Evolutionary conservation across 2,329 filamentous ascomycete genomes (phyloP), one percentile per base, ranked within the genome.

Genomic region (Penicillium digitatum): DNA sequence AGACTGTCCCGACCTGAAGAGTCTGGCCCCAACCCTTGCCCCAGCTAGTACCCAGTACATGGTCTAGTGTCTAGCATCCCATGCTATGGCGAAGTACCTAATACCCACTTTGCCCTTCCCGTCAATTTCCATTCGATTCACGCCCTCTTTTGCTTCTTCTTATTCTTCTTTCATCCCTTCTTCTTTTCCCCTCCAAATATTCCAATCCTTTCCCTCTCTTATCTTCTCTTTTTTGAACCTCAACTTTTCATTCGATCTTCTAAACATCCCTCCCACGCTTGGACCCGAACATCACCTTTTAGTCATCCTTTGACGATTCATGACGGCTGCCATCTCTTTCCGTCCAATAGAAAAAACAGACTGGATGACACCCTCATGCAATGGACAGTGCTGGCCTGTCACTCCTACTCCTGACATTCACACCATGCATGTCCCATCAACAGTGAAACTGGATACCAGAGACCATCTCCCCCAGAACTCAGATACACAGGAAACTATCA

Each of bases 291-390:
- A n/a, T 32, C 22, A n/a, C 26, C 8, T 34, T 20, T 26, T 6
- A 26, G 38, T 43, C 35, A 26, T 48, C 27, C 12, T 29, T 16
- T 20, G 34, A 60, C 58, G 45, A 45, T 60, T 55, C 35, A 60
- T 61, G 54, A 57, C 58, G 48, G 55, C 59, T 54, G 53, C 49
- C 50, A 52, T 59, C 60, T 32, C 45, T 39, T 45, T 52, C 35
- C 58, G 22, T 48, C 57, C 58, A 45, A 47, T 58, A 55, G 55
- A 60, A 58, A 56, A 59, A 52, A 46, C 54, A 63, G 56, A 61
- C 62, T 71, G 66, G 60, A 72, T 71, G 67, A 65, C 69, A 68
- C 57, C 61, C 52, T 54, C 61, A 55, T 70, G 68, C 62, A 61
- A 70, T 72, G 69, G 66, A 67, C 62, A 50, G 37, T 42, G 60